Conservation (phyloP, 192 early-diverging fungal genomes). For the Glomus cerebriforme region DNA sequence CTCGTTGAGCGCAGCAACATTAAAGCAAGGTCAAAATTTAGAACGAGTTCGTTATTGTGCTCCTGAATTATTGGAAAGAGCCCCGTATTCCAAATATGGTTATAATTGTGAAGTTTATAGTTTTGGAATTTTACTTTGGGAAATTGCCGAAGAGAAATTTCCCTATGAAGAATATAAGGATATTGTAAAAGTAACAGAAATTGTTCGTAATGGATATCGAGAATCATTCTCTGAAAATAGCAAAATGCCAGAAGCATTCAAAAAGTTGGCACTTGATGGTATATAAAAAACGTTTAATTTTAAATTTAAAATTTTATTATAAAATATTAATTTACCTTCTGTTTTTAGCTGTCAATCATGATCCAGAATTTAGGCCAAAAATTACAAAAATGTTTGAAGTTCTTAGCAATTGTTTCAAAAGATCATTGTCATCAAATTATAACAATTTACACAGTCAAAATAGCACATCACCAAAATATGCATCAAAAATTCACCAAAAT, state of each 20-base stretch:
- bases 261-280: neutral
- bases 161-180: neutral
- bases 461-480: neutral
- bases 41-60: too few relatives aligned
- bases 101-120: slow-evolving; percentile 1
- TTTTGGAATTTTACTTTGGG: too few relatives aligned
- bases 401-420: neutral
- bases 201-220: too few relatives aligned
- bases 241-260: neutral
- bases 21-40: too few relatives aligned
- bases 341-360: neutral
- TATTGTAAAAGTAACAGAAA: neutral
- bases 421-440: neutral
- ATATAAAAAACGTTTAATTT: neutral
- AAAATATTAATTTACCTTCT: neutral
- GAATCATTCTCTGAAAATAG: too few relatives aligned
- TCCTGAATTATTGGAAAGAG: too few relatives aligned
- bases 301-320: too few relatives aligned
- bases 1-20: too few relatives aligned
- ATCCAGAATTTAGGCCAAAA: too few relatives aligned
- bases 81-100: neutral
- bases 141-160: too few relatives aligned
- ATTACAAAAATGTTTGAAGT: neutral
- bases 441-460: too few relatives aligned
- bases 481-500: neutral